A percentile compares a stretch with the other conserved stretches of the same genome.
These are phyloP conservation scores for Xylariaceae sp. DNA, from an alignment of 2,329 filamentous ascomycete species.

Conservation along the genomic window DNA sequence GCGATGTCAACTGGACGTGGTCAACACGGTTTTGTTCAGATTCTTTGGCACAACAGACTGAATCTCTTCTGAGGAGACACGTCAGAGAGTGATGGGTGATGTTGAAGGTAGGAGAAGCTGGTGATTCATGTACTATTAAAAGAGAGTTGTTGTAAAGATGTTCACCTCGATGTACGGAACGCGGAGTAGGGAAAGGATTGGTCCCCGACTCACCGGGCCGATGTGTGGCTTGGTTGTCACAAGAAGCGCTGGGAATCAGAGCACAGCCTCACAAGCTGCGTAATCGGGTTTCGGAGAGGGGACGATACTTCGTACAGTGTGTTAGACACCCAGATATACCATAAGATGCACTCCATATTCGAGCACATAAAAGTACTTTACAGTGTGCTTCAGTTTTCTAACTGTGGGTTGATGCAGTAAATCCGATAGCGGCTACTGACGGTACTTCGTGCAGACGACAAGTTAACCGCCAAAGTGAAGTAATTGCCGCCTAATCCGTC, in stretches of 20 bases:
- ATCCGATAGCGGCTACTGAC: not conserved
- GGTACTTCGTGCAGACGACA: not conserved
- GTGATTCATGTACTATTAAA: not conserved
- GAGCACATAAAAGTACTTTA: not conserved
- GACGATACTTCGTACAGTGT: not conserved
- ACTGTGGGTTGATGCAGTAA: not conserved
- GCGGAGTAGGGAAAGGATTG: not conserved
- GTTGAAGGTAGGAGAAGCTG: too few species aligned
- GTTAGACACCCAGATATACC: not conserved
- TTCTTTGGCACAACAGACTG: too few species aligned
- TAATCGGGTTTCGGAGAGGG: not conserved
- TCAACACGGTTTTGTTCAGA: too few species aligned
- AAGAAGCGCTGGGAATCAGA: not conserved
- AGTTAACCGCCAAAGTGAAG: not conserved
- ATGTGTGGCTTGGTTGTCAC: not conserved
- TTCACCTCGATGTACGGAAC: not conserved
- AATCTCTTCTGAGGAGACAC: too few species aligned
- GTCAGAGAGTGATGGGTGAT: too few species aligned
- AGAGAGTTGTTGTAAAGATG: not conserved
- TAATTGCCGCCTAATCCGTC: not conserved
- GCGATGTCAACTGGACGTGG: too few species aligned
- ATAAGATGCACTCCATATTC: not conserved
- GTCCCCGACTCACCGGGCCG: not conserved
- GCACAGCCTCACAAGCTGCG: constrained; percentile 17
- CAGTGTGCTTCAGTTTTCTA: not conserved